Conservation (phyloP, 2,329 filamentous ascomycete species). For the Colletotrichum echinochloae region DNA sequence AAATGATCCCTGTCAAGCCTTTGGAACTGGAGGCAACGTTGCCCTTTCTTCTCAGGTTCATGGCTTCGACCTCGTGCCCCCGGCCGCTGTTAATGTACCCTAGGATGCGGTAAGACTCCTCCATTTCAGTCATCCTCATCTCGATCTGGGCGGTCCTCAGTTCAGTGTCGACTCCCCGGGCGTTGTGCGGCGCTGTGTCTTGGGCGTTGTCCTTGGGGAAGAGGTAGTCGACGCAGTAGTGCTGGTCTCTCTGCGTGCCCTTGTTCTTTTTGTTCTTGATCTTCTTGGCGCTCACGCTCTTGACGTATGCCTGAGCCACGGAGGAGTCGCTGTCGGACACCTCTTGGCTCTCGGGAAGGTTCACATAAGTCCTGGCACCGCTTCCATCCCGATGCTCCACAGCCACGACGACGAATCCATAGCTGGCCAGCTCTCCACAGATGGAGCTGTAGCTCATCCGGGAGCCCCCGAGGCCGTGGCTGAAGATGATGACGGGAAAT, state of each 20-base stretch:
- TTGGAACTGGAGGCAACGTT: slow-evolving; percentile 69
- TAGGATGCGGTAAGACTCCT: slow-evolving; percentile 71
- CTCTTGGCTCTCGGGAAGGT: slow-evolving; percentile 59
- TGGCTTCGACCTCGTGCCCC: slow-evolving; percentile 61
- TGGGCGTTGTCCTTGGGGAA: slow-evolving; percentile 67
- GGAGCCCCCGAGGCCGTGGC: slow-evolving; percentile 74
- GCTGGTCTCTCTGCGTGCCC: slow-evolving; percentile 46
- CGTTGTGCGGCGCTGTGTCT: slow-evolving; percentile 66
- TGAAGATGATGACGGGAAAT: slow-evolving; percentile 75
- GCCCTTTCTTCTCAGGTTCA: slow-evolving; percentile 69
- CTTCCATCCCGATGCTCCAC: slow-evolving; percentile 75
- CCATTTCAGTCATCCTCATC: slow-evolving; percentile 72
- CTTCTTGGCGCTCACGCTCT: slow-evolving; percentile 50
- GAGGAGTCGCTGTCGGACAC: slow-evolving; percentile 48
- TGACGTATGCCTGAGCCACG: slow-evolving; percentile 44
- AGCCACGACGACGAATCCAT: slow-evolving; percentile 73
- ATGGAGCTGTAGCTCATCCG: slow-evolving; percentile 72
- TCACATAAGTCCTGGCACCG: slow-evolving; percentile 71
- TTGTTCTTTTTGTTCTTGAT: slow-evolving; percentile 49
- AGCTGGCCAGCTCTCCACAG: slow-evolving; percentile 74
- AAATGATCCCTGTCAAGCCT: slow-evolving; percentile 67
- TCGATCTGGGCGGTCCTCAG: slow-evolving; percentile 72
- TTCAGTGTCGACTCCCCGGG: slow-evolving; percentile 69
- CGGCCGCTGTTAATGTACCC: slow-evolving; percentile 65
- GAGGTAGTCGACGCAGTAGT: slow-evolving; percentile 71